These are phyloP conservation scores for Boletus barrowsii DNA, from an alignment of 768 basidiomycete species.

Conservation along the genomic window DNA sequence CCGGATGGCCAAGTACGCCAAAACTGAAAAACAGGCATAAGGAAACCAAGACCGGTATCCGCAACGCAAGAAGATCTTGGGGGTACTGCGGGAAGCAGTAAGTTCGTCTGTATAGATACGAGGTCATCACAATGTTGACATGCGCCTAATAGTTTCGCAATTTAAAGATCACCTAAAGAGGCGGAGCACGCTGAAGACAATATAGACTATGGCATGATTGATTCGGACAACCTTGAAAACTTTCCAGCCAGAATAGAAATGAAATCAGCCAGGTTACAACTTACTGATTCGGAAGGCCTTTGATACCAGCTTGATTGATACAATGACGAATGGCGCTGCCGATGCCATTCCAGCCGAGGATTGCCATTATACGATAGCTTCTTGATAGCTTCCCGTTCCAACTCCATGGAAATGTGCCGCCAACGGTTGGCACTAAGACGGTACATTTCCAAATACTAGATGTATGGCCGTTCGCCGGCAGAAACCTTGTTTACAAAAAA, in stretches of 20 bases:
- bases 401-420: too few species aligned
- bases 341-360: slow-evolving; percentile 32
- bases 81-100: slow-evolving; percentile 47
- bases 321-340: slow-evolving; percentile 47
- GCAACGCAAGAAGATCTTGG: slow-evolving; percentile 41
- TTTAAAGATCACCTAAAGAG: slow-evolving; percentile 34
- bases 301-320: slow-evolving; percentile 50
- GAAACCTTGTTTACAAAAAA: too few species aligned
- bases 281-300: slow-evolving; percentile 42
- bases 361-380: too few species aligned
- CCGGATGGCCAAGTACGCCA: slow-evolving; percentile 41
- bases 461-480: too few species aligned
- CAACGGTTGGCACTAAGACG: too few species aligned
- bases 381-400: too few species aligned
- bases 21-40: slow-evolving; percentile 33
- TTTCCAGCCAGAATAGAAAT: neutral
- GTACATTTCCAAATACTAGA: too few species aligned
- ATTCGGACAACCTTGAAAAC: slow-evolving; percentile 23
- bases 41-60: slow-evolving; percentile 40
- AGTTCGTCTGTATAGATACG: slow-evolving; percentile 43
- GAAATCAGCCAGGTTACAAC: slow-evolving; percentile 4
- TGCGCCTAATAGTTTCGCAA: slow-evolving; percentile 3
- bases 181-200: slow-evolving; percentile 43
- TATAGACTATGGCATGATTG: too few species aligned
- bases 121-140: slow-evolving; percentile 3